Evolutionary conservation across 805 yeast species (phyloP).

Genomic region (Ogataea degrootiae): DNA sequence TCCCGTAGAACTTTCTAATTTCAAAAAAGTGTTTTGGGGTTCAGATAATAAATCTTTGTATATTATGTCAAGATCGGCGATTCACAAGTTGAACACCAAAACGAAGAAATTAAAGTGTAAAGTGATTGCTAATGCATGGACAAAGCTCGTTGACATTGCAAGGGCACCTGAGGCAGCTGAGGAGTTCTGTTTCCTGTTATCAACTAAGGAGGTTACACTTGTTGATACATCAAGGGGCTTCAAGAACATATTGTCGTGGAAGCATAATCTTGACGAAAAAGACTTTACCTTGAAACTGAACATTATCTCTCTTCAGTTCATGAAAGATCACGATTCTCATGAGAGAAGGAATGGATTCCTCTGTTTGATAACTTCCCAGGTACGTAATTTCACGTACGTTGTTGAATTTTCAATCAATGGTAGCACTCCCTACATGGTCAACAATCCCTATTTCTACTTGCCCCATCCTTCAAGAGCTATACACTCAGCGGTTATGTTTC

Average conservation of each 20-base stretch:
- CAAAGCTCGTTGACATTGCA: constrained; percentile 42
- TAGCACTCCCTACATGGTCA: constrained; percentile 13
- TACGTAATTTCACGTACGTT: constrained; percentile 23
- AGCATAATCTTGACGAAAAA: constrained; percentile 51
- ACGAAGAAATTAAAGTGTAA: constrained; percentile 30
- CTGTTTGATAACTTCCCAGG: constrained; percentile 29
- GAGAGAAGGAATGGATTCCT: constrained; percentile 3
- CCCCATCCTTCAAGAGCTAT: constrained; percentile 18
- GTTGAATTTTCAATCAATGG: constrained; percentile 26
- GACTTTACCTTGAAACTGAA: constrained; percentile 51
- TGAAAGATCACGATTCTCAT: background rate
- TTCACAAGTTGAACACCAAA: constrained; percentile 31
- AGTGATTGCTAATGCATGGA: constrained; percentile 50
- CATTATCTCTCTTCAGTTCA: constrained; percentile 16
- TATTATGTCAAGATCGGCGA: constrained; percentile 39
- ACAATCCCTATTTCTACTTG: constrained; percentile 21
- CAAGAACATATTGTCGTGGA: constrained; percentile 63
- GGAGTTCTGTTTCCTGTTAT: constrained; percentile 47
- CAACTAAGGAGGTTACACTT: constrained; percentile 63
- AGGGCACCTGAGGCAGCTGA: constrained; percentile 25
- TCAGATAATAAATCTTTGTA: constrained; percentile 26
- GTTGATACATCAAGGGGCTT: constrained; percentile 33
- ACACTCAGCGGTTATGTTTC: constrained; percentile 10
- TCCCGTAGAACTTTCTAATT: constrained; percentile 49
- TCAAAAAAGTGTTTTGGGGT: constrained; percentile 50